Evolutionary conservation across 2,329 filamentous ascomycete genomes (phyloP), one percentile per base, ranked within the genome.

Genomic region (Chaetothyriales sp.): DNA sequence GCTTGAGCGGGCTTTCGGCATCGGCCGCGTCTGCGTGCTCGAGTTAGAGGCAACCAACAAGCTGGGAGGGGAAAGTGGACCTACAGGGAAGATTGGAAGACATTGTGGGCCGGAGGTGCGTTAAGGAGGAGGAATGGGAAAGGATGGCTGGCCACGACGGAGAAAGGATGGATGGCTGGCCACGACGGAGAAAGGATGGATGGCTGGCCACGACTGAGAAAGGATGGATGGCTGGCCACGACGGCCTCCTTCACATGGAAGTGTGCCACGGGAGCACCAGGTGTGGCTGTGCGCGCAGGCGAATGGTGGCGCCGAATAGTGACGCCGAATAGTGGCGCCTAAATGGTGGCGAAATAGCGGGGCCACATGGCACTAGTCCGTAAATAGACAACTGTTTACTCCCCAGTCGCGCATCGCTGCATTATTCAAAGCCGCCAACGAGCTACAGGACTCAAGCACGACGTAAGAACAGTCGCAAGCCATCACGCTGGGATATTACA

Each of bases 1-100:
- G 81, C 71, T 92, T 94, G 57, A 98, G 78, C 60, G 92, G 86
- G 66, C 88, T 92, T 44, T 98, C 92, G 63, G 92, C 92, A 73
- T 98, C 92, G 61, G 94, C 89, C 65, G 92, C 92, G 76, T 97
- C 92, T 97, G 71, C 54, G 58, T 64, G 49, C 55, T 64, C 63
- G 18, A 13, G 47, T 58, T 44, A 57, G 55, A 19, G 9, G 18
- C 15, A 25, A 19, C 22, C 15, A 28, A 15, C 10, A 22, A n/a
- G 20, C 28, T 18, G 18, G 43, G n/a, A 25, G 20, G 29, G 15
- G 18, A 2, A 37, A 37, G 25, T 25, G 40, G 28, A 25, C 72
- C 58, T 69, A 76, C 73, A 76, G 56, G 74, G 73, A 56, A 76
- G 66, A 62, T 73, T 72, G 51, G 72, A 70, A 50, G 62, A 65